These are phyloP conservation scores for Trichocomaceae sp. DNA, from an alignment of 2,329 filamentous ascomycete species.

Conservation along the genomic window DNA sequence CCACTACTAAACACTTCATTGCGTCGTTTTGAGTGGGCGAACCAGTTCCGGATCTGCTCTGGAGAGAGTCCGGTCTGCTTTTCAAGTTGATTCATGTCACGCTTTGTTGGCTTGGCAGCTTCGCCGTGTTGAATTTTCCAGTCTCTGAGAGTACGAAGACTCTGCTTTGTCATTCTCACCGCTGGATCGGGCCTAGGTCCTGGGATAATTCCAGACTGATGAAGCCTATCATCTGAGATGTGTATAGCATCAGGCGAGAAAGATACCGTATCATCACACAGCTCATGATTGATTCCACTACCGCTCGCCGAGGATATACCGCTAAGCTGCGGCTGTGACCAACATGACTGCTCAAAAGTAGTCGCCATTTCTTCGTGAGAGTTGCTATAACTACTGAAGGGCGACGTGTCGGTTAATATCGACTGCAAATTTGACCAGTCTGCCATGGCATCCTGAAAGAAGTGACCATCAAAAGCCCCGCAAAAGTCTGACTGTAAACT, in stretches of 20 bases:
- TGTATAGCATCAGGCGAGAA: neutral
- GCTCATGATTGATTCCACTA: neutral
- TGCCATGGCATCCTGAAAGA: neutral
- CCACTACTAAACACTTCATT: neutral
- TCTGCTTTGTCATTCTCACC: constrained; percentile 6
- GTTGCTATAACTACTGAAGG: neutral
- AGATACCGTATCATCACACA: neutral
- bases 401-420: neutral
- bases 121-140: constrained; percentile 8
- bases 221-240: neutral
- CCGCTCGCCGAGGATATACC: neutral
- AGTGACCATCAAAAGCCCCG: neutral
- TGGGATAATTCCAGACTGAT: neutral
- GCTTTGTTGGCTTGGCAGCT: neutral
- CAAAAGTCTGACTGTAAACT: neutral
- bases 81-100: neutral
- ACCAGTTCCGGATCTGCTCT: constrained; percentile 11
- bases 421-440: constrained; percentile 7
- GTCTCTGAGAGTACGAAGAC: constrained; percentile 1
- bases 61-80: constrained; percentile 1
- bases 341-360: neutral
- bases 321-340: neutral
- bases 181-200: neutral
- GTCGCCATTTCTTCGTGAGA: neutral
- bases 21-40: constrained; percentile 6